A percentile compares a stretch with the other conserved stretches of the same genome.
Evolutionary conservation across 2,329 filamentous ascomycete genomes (phyloP).

Genomic region (Zelopaecilomyces penicillatus): DNA sequence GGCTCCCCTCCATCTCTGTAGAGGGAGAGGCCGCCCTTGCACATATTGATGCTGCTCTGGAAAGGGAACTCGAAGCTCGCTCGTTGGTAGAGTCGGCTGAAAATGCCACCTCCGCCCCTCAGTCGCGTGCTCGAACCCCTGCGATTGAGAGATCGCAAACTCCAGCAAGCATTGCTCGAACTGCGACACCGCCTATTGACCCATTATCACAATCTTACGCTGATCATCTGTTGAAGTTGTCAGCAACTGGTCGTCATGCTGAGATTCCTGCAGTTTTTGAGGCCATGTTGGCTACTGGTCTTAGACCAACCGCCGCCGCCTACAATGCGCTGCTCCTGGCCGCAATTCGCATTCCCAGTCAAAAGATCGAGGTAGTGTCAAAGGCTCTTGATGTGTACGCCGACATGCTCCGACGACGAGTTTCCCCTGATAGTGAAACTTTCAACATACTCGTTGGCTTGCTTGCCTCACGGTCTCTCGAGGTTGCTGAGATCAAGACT

Average conservation of each 20-base stretch:
- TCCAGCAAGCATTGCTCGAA: slow-evolving; percentile 41
- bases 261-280: slow-evolving; percentile 91
- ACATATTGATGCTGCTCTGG: slow-evolving; percentile 76
- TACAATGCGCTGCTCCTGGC: slow-evolving; percentile 87
- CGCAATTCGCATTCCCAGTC: slow-evolving; percentile 70
- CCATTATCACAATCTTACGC: slow-evolving; percentile 64
- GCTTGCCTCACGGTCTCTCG: slow-evolving; percentile 70
- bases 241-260: slow-evolving; percentile 62
- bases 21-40: slow-evolving; percentile 57
- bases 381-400: slow-evolving; percentile 93
- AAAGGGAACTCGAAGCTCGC: slow-evolving; percentile 61
- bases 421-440: slow-evolving; percentile 73
- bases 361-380: slow-evolving; percentile 75
- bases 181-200: slow-evolving; percentile 54
- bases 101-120: slow-evolving; percentile 32
- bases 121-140: slow-evolving; percentile 34
- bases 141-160: slow-evolving; percentile 31
- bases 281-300: slow-evolving; percentile 73
- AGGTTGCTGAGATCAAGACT: slow-evolving; percentile 65
- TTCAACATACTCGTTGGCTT: slow-evolving; percentile 83
- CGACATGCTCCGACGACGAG: slow-evolving; percentile 84
- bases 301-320: slow-evolving; percentile 72
- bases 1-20: slow-evolving; percentile 29
- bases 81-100: slow-evolving; percentile 36
- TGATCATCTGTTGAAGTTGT: slow-evolving; percentile 68